phyloP scores from a whole-genome alignment of 116 monocot genomes.

The Dioscorea cayenensis region DNA sequence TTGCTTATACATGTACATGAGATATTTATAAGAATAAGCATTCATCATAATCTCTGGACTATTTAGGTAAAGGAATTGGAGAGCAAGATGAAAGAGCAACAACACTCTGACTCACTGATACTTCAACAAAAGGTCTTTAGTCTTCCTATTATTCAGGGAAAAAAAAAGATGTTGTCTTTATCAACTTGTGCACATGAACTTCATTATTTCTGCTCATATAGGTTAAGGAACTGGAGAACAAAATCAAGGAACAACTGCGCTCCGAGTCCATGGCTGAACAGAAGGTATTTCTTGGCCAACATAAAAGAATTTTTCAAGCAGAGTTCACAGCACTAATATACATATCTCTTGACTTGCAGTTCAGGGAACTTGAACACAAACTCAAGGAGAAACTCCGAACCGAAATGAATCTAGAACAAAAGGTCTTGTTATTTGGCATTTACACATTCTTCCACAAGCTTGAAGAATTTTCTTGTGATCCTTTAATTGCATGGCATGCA shows the following conservation, averaged over 20 bases:
- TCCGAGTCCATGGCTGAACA: slow-evolving; percentile 27
- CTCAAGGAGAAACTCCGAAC: slow-evolving; percentile 28
- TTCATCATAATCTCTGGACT: too few species aligned
- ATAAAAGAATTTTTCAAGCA: neutral
- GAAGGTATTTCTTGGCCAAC: slow-evolving; percentile 24
- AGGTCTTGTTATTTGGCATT: slow-evolving; percentile 18
- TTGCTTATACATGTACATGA: neutral
- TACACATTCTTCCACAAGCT: neutral
- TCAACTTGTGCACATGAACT: neutral
- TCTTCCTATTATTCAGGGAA: too few species aligned
- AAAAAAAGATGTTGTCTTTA: too few species aligned
- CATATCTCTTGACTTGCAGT: slow-evolving; percentile 12
- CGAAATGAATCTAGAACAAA: slow-evolving; percentile 32
- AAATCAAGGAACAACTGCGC: slow-evolving; percentile 33
- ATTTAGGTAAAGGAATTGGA: slow-evolving; percentile 63
- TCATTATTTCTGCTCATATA: slow-evolving; percentile 9
- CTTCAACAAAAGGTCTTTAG: slow-evolving; percentile 46
- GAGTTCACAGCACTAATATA: neutral
- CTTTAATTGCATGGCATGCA: slow-evolving; percentile 7
- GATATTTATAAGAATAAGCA: too few species aligned
- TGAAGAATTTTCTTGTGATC: too few species aligned
- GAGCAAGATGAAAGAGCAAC: slow-evolving; percentile 44
- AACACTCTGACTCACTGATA: slow-evolving; percentile 26
- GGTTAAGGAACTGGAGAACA: slow-evolving; percentile 48
- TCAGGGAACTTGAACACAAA: slow-evolving; percentile 30